phyloP scores from a whole-genome alignment of 1,284 basidiomycete genomes.

The Meira nashicola region DNA sequence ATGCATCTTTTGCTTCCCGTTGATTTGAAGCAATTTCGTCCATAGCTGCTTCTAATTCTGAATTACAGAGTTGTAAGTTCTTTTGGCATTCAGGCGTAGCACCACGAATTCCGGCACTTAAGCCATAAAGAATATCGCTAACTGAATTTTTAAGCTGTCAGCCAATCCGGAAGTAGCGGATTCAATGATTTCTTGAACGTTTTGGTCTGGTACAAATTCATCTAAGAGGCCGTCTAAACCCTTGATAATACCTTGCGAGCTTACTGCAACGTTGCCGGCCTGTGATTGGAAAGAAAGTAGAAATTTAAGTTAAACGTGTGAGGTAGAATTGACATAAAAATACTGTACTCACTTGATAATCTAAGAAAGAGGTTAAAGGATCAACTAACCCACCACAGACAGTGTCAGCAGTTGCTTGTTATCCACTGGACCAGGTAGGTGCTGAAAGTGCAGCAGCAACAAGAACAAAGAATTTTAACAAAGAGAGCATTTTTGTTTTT shows the following conservation, averaged over 20 bases:
- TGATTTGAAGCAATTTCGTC: neutral
- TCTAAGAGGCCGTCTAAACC: neutral
- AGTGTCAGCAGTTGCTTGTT: neutral
- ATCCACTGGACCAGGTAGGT: neutral
- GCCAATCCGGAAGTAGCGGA: neutral
- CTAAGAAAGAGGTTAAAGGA: neutral
- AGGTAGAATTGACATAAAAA: neutral
- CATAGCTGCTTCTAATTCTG: neutral
- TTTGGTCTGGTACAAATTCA: neutral
- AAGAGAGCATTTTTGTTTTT: no score
- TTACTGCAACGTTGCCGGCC: neutral
- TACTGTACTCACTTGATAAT: neutral
- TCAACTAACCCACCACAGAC: neutral
- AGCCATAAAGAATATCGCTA: neutral
- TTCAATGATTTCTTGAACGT: neutral
- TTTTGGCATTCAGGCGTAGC: neutral
- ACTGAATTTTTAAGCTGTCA: neutral
- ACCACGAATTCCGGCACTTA: neutral
- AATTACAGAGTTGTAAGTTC: neutral
- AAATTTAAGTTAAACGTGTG: neutral
- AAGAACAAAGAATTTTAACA: no score
- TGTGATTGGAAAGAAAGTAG: neutral
- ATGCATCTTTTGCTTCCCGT: neutral
- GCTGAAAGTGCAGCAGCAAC: slow-evolving; percentile 1
- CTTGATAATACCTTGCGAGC: neutral